These are phyloP conservation scores for Skeletonema costatum DNA, from an alignment of 108 stramenopile species.

Conservation along the genomic window DNA sequence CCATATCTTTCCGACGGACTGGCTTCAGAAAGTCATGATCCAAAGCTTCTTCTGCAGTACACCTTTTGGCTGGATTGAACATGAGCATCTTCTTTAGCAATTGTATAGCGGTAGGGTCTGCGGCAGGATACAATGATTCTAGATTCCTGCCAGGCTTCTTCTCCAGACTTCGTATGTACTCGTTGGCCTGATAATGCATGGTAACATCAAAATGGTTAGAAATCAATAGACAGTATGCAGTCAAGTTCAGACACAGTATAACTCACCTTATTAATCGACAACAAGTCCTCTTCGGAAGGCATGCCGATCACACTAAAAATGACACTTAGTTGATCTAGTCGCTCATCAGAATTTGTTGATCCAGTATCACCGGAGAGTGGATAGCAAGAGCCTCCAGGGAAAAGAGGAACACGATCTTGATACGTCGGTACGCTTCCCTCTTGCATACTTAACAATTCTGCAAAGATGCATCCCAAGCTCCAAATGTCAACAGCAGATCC, in stretches of 20 bases:
- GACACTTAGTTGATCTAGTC: slow-evolving; percentile 95
- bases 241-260: not conserved
- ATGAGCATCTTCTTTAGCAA: slow-evolving; percentile 91
- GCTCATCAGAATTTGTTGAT: slow-evolving; percentile 62
- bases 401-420: slow-evolving; percentile 92
- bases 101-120: slow-evolving; percentile 84
- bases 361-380: slow-evolving; percentile 86
- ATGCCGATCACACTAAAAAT: slow-evolving; percentile 96
- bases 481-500: slow-evolving; percentile 96
- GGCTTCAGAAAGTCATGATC: slow-evolving; percentile 87
- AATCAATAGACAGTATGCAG: not conserved
- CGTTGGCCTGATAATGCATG: slow-evolving; percentile 44
- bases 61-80: slow-evolving; percentile 91
- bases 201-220: not conserved
- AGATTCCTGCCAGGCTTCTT: slow-evolving; percentile 58
- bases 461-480: slow-evolving; percentile 94
- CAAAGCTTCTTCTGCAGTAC: slow-evolving; percentile 92
- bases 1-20: slow-evolving; percentile 67
- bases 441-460: slow-evolving; percentile 92
- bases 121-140: slow-evolving; percentile 72
- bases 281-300: slow-evolving; percentile 85
- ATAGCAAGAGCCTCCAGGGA: slow-evolving; percentile 97
- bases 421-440: slow-evolving; percentile 89
- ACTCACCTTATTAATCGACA: slow-evolving; percentile 64
- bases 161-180: slow-evolving; percentile 78